A percentile compares a stretch with the other conserved stretches of the same genome.
phyloP scores from a whole-genome alignment of 331 rosid species.

The Telfairia occidentalis region DNA sequence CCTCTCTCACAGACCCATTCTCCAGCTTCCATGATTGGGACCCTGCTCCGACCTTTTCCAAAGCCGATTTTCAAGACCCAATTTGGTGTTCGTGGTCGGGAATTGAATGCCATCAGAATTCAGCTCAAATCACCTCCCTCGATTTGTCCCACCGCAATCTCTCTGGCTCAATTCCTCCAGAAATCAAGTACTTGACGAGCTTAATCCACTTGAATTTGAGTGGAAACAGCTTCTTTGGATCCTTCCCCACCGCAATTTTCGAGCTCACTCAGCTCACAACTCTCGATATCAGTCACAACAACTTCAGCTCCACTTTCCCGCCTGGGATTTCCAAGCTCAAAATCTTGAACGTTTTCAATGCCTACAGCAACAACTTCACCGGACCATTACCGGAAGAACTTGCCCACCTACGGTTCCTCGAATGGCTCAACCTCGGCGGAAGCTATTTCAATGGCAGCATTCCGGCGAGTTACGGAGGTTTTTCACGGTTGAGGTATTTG shows the following conservation, averaged over 20 bases:
- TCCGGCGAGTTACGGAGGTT: conserved; percentile 51
- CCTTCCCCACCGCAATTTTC: conserved; percentile 47
- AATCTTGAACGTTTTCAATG: conserved; percentile 53
- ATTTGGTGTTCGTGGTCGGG: conserved; percentile 92
- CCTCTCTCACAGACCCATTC: conserved; percentile 54
- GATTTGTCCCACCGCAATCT: conserved; percentile 80
- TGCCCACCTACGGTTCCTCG: conserved; percentile 42
- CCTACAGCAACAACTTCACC: conserved; percentile 73
- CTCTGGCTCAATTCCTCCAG: conserved; percentile 57
- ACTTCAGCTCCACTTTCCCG: conserved; percentile 66
- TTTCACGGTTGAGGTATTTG: conserved; percentile 45
- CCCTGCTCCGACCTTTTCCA: conserved; percentile 26
- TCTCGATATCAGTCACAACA: conserved; percentile 63
- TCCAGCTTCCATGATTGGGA: conserved; percentile 67
- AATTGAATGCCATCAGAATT: conserved; percentile 51
- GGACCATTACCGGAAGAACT: conserved; percentile 61
- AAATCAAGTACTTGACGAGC: conserved; percentile 41
- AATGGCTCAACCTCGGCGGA: conserved; percentile 77
- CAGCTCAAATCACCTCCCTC: conserved; percentile 38
- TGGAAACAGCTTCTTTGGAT: conserved; percentile 49
- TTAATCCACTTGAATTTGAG: conserved; percentile 63
- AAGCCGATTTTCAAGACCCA: conserved; percentile 26
- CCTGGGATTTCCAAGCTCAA: conserved; percentile 71
- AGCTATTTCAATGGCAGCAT: conserved; percentile 69
- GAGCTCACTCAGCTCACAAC: conserved; percentile 46